These are phyloP conservation scores for Clonostachys solani DNA, from an alignment of 2,329 filamentous ascomycete species.

Conservation along the genomic window DNA sequence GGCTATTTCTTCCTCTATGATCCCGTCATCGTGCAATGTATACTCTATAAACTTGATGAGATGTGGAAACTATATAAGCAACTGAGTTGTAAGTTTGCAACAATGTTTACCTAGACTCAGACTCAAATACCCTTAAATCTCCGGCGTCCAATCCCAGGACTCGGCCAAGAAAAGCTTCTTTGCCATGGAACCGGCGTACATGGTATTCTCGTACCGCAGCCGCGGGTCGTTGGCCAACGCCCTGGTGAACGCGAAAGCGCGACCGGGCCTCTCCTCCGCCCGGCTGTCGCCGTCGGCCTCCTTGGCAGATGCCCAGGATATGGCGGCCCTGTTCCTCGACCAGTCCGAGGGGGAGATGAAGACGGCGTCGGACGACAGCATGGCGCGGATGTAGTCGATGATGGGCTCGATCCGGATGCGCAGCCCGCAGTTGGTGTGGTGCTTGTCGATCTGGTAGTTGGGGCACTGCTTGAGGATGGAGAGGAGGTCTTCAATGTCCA, in stretches of 20 bases:
- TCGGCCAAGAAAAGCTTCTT: slow-evolving; percentile 50
- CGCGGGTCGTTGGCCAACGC: slow-evolving; percentile 44
- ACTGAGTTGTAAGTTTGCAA: too few species aligned
- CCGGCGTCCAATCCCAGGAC: slow-evolving; percentile 57
- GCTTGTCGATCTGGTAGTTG: slow-evolving; percentile 68
- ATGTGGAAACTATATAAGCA: too few species aligned
- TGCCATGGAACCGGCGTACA: slow-evolving; percentile 47
- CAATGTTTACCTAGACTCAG: background rate
- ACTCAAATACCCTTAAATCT: slow-evolving; percentile 17
- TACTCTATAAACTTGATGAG: too few species aligned
- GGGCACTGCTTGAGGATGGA: slow-evolving; percentile 61
- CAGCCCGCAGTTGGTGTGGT: slow-evolving; percentile 71
- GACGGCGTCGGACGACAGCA: slow-evolving; percentile 43
- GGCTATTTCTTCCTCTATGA: background rate
- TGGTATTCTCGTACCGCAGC: slow-evolving; percentile 39
- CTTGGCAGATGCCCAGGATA: slow-evolving; percentile 31
- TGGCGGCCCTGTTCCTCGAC: slow-evolving; percentile 31
- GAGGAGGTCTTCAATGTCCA: slow-evolving; percentile 60
- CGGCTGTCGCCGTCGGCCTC: slow-evolving; percentile 4
- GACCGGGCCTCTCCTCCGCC: slow-evolving; percentile 1
- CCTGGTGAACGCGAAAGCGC: slow-evolving; percentile 44
- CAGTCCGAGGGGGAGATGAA: slow-evolving; percentile 39
- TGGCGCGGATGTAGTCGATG: slow-evolving; percentile 58
- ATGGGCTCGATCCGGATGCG: slow-evolving; percentile 61
- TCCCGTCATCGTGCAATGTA: background rate